Base-by-base conservation (phyloP, 2,329 filamentous ascomycete species). In the Chrysoporthe austroafricana region DNA sequence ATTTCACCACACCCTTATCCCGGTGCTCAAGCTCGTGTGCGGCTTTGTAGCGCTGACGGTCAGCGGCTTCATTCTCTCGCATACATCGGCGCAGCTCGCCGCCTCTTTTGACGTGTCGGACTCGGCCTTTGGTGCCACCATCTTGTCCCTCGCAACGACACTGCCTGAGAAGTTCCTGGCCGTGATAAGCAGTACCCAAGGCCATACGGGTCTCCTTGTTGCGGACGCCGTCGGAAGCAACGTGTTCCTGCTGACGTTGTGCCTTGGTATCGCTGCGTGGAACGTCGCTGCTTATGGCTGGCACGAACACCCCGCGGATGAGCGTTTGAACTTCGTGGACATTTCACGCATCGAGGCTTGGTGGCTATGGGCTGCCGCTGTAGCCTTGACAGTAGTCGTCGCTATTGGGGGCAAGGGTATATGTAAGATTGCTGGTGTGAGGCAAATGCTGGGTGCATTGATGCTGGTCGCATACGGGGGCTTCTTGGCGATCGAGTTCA, bases 151-250 rank as follows among this genome's bases (percentile, higher is more conserved):
- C 13, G 84, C 83, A 5, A 87, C 84, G 0, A 86, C 84, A 0
- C 74, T 87, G 1, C 84, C 85, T 0, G 84, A 86, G 71, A 86
- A 86, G 71, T 78, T 86, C 50, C 72, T 86, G 59, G 81, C 84
- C 1, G 76, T 85, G 4, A 69, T 86, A 34, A 83, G 83, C 68
- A 81, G 83, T 18, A 75, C 72, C 13, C 78, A 81, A 16, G 83
- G 82, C 4, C 80, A 85, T 21, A 73, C 74, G 1, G 83, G 83
- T 1, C 84, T 87, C 59, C 72, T 87, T 9, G 81, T 84, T 6
- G 85, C 84, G 0, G 85, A 83, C 57, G 84, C 83, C 3, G 83
- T 80, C 0, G 84, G 84, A 4, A 85, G 83, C 70, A 86, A 86
- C 67, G 83, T 86, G 44, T 87, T 86, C 72, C 74, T 87, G 43